Evolutionary conservation across 768 basidiomycete genomes (phyloP).

Genomic region (Hypsizygus marmoreus): DNA sequence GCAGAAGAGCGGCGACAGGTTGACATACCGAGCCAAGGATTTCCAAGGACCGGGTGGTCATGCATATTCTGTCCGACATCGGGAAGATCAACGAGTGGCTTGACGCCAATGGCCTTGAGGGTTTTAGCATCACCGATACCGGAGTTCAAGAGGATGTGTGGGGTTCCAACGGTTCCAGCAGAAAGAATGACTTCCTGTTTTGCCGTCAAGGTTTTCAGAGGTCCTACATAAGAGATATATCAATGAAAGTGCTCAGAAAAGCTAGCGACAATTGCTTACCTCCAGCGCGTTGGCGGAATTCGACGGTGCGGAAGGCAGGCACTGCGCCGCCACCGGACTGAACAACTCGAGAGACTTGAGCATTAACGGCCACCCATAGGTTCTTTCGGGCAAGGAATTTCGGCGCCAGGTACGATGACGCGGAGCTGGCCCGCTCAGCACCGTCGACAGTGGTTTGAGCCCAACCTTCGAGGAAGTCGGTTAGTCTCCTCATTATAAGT

Average conservation of each 20-base stretch:
- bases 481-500: background rate
- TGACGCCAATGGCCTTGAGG: slow-evolving; percentile 20
- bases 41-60: slow-evolving; percentile 32
- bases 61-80: slow-evolving; percentile 40
- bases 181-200: slow-evolving; percentile 37
- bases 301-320: slow-evolving; percentile 18
- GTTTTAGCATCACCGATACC: slow-evolving; percentile 31
- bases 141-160: slow-evolving; percentile 31
- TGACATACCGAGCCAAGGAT: slow-evolving; percentile 21
- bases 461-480: slow-evolving; percentile 15
- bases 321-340: slow-evolving; percentile 3
- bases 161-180: slow-evolving; percentile 33
- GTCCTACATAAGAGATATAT: slow-evolving; percentile 4
- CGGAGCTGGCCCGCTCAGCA: slow-evolving; percentile 25
- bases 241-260: background rate
- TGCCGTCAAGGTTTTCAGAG: slow-evolving; percentile 22
- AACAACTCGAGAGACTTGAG: slow-evolving; percentile 28
- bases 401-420: slow-evolving; percentile 26
- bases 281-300: slow-evolving; percentile 15
- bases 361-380: slow-evolving; percentile 25
- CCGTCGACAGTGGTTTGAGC: slow-evolving; percentile 22
- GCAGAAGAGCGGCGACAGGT: background rate
- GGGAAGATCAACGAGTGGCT: slow-evolving; percentile 30
- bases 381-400: slow-evolving; percentile 21
- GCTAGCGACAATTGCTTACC: background rate